A percentile compares a stretch with the other conserved stretches of the same genome.
Conservation (phyloP, 2,329 filamentous ascomycete genomes). For the Fusarium sp. region DNA sequence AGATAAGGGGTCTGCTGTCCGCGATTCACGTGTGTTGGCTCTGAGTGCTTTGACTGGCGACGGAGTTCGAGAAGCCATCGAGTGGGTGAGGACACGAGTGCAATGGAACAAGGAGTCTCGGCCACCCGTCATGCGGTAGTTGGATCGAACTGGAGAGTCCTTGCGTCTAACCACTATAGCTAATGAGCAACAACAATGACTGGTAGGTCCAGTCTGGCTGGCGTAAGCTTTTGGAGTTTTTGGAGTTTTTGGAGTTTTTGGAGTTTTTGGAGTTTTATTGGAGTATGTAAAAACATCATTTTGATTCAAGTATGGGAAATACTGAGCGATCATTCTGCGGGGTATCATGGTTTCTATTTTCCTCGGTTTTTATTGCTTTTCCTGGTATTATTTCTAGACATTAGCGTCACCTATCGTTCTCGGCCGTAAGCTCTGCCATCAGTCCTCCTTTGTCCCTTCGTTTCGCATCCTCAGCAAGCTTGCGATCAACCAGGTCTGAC, state of each 20-base stretch:
- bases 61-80: conserved; percentile 94
- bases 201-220: conserved; percentile 17
- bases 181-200: conserved; percentile 36
- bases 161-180: conserved; percentile 22
- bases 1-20: conserved; percentile 85
- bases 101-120: conserved; percentile 97
- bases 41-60: conserved; percentile 90
- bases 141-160: background rate
- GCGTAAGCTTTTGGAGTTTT: conserved; percentile 39
- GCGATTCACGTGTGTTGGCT: conserved; percentile 91
- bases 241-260: conserved; percentile 38
- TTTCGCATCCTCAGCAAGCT: conserved; percentile 82
- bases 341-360: conserved; percentile 50
- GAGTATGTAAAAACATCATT: conserved; percentile 33
- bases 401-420: conserved; percentile 76
- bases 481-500: conserved; percentile 77
- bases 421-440: conserved; percentile 81
- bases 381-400: conserved; percentile 28
- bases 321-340: conserved; percentile 33
- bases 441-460: conserved; percentile 82
- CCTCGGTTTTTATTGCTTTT: conserved; percentile 35
- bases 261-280: conserved; percentile 31
- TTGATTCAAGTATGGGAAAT: conserved; percentile 25
- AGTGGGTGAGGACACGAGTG: conserved; percentile 92
- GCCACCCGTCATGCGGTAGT: conserved; percentile 90